Evolutionary conservation across 257 asterid species (phyloP).

Genomic region (Solanum lycopersicoides): DNA sequence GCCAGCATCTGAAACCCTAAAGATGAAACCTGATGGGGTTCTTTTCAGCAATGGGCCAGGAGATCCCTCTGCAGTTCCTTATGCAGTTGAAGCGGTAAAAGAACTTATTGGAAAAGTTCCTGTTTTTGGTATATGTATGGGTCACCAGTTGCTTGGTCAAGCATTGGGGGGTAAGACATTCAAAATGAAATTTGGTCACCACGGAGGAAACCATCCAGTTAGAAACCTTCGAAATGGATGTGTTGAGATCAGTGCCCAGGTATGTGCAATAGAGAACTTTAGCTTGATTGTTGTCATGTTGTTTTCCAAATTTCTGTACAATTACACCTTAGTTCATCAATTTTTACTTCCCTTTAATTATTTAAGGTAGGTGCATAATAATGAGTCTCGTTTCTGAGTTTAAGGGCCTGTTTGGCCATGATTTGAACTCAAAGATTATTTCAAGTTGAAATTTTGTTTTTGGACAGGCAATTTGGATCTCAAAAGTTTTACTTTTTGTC

Average conservation of each 20-base stretch:
- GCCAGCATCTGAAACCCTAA: slow-evolving; percentile 81
- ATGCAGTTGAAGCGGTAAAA: slow-evolving; percentile 81
- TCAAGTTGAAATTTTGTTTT: background rate
- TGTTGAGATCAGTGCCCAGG: slow-evolving; percentile 98
- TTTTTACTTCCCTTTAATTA: background rate
- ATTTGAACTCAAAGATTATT: background rate
- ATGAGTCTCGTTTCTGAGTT: background rate
- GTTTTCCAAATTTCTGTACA: background rate
- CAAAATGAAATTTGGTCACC: slow-evolving; percentile 99
- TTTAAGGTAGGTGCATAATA: background rate
- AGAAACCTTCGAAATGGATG: slow-evolving; percentile 66
- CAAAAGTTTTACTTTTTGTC: background rate
- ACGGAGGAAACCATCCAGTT: slow-evolving; percentile 99
- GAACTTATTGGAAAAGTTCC: slow-evolving; percentile 76
- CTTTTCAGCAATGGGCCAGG: slow-evolving; percentile 98
- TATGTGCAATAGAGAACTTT: slow-evolving; percentile 10
- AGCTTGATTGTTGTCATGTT: background rate
- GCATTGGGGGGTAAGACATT: slow-evolving; percentile 97
- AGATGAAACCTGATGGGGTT: slow-evolving; percentile 92
- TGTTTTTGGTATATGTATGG: slow-evolving; percentile 96
- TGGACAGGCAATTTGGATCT: background rate
- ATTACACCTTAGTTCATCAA: background rate
- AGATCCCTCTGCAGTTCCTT: slow-evolving; percentile 98
- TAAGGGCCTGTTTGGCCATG: background rate
- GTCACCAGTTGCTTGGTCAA: slow-evolving; percentile 96